Conservation (phyloP, 1,284 basidiomycete genomes). For the Puccinia polysora region DNA sequence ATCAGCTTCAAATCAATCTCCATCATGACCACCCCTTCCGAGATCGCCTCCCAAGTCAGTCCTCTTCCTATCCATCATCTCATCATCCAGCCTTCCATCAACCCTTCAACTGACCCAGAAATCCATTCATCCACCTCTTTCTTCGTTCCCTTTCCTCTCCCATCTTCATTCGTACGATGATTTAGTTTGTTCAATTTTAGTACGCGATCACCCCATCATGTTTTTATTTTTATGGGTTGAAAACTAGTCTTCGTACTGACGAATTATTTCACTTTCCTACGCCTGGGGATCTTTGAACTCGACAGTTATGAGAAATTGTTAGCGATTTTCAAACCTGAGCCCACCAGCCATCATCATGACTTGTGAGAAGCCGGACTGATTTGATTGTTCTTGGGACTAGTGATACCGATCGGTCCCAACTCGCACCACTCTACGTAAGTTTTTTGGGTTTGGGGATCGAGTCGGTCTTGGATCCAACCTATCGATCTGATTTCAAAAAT, state of each 20-base stretch:
- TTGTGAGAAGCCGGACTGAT: background rate
- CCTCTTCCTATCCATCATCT: background rate
- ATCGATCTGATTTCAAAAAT: too few relatives aligned
- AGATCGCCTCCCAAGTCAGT: slow-evolving; percentile 33
- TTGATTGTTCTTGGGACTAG: slow-evolving; percentile 40
- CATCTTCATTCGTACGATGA: background rate
- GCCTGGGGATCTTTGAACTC: background rate
- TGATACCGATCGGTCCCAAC: slow-evolving; percentile 50
- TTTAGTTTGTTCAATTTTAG: slow-evolving; percentile 39
- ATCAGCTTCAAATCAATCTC: too few relatives aligned
- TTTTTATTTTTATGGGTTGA: background rate
- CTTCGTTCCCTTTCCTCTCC: background rate
- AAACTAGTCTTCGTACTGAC: too few relatives aligned
- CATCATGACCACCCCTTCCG: slow-evolving; percentile 30
- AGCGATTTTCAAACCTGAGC: background rate
- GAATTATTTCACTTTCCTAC: background rate
- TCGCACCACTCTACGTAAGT: slow-evolving; percentile 52
- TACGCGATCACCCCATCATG: background rate
- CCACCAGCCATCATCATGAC: background rate
- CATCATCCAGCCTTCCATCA: background rate
- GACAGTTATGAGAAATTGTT: slow-evolving; percentile 36
- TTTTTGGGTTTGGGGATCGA: too few relatives aligned
- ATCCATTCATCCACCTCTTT: background rate
- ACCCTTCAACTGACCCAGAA: too few relatives aligned
- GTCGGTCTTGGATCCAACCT: too few relatives aligned